These are phyloP conservation scores for Fusarium humuli DNA, from an alignment of 2,329 filamentous ascomycete genomes.

Conservation along the genomic window DNA sequence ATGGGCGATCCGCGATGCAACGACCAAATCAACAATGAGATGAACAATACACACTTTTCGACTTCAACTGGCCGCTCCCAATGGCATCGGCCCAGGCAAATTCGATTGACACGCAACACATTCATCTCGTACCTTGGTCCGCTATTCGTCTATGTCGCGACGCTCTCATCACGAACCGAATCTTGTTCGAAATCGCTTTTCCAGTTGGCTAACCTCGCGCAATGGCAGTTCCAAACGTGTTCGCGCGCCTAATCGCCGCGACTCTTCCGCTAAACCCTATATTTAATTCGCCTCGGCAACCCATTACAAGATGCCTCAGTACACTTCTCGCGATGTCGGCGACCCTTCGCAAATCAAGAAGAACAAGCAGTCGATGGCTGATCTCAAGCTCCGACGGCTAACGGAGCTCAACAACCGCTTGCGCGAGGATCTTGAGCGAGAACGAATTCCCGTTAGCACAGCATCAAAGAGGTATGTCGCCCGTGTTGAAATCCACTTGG, in stretches of 20 bases:
- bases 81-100: slow-evolving; percentile 24
- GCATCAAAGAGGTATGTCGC: slow-evolving; percentile 81
- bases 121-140: slow-evolving; percentile 8
- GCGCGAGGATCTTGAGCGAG: slow-evolving; percentile 94
- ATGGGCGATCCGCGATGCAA: slow-evolving; percentile 5
- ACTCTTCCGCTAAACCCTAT: slow-evolving; percentile 24
- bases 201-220: slow-evolving; percentile 32
- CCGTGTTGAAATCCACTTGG: neutral
- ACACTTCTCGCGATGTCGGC: slow-evolving; percentile 74
- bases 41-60: slow-evolving; percentile 19
- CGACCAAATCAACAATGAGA: slow-evolving; percentile 27
- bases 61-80: slow-evolving; percentile 22
- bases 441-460: slow-evolving; percentile 94
- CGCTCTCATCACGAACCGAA: slow-evolving; percentile 11
- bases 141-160: slow-evolving; percentile 13
- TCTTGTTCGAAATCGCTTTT: neutral
- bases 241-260: slow-evolving; percentile 28
- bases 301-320: slow-evolving; percentile 68
- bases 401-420: slow-evolving; percentile 97
- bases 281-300: slow-evolving; percentile 32
- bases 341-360: slow-evolving; percentile 80
- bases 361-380: slow-evolving; percentile 99
- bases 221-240: slow-evolving; percentile 35
- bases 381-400: slow-evolving; percentile 94
- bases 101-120: slow-evolving; percentile 22